A percentile compares a stretch with the other conserved stretches of the same genome.
Conservation (phyloP, 345 rosid genomes). For the Brassica incana region DNA sequence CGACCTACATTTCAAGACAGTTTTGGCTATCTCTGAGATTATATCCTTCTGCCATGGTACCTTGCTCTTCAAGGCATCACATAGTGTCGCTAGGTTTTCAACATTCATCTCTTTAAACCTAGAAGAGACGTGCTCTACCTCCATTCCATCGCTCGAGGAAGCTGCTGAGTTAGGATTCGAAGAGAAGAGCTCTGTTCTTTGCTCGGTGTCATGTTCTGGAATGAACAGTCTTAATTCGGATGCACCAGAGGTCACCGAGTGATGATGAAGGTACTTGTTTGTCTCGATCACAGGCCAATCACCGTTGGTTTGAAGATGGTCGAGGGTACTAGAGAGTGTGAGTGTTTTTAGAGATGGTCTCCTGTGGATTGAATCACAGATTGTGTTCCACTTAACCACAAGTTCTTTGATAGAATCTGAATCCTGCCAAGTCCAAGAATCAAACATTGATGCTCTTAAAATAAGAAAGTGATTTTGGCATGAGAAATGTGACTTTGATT, state of each 20-base stretch:
- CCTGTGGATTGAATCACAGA: conserved; percentile 58
- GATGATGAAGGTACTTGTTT: conserved; percentile 37
- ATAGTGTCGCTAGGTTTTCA: conserved; percentile 54
- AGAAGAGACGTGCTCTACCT: conserved; percentile 44
- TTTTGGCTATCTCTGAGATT: conserved; percentile 53
- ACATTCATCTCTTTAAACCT: conserved; percentile 61
- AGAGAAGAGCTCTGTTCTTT: conserved; percentile 27
- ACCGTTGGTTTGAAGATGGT: conserved; percentile 38
- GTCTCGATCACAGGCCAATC: conserved; percentile 57
- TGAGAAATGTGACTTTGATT: neutral
- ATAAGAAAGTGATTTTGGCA: neutral
- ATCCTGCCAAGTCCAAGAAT: conserved; percentile 48
- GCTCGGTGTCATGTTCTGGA: conserved; percentile 44
- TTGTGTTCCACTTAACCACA: conserved; percentile 61
- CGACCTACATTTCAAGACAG: conserved; percentile 73
- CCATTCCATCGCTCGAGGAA: conserved; percentile 69
- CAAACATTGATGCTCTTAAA: neutral
- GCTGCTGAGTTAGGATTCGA: conserved; percentile 60
- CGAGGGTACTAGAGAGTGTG: conserved; percentile 48
- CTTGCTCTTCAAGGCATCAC: conserved; percentile 64
- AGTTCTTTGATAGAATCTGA: conserved; percentile 51
- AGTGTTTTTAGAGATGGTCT: conserved; percentile 52
- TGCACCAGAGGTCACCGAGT: conserved; percentile 40
- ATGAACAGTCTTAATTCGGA: conserved; percentile 48
- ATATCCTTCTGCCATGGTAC: conserved; percentile 70